Evolutionary conservation across 2,329 filamentous ascomycete species (phyloP), one percentile per base, ranked within the genome.

Genomic region (Clonostachys byssicola): DNA sequence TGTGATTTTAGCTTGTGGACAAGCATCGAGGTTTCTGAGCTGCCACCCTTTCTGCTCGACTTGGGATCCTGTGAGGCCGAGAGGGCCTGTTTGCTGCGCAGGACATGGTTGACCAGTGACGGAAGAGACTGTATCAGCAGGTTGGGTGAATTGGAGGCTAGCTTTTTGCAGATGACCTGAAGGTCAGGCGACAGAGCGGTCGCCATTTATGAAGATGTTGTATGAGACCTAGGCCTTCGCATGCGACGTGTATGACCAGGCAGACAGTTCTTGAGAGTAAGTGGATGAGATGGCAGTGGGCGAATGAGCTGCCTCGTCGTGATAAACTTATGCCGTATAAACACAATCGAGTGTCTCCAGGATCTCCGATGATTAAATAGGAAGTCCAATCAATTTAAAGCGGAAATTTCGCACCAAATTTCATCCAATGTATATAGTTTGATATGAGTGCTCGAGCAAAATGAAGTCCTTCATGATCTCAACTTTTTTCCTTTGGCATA

Each of bases 1-100:
- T 89, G 83, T 5, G 88, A 89, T 61, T 88, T 89, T 58, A 95
- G 75, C 62, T 88, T 92, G 66, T 95, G 89, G 2, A 94, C 77
- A 17, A 90, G 77, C n/a, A 86, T 72, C 1, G 83, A 70, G 40
- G 75, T 74, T 50, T 92, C 89, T 0, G 85, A 78, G 7, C 71
- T 68, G 51, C 77, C 80, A 48, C 81, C 74, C 56, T 85, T 86
- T 10, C 9, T 30, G 23, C 23, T 30, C 49, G 79, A 73, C 47
- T 80, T 78, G 42, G 77, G 75, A 46, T 83, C 80, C 34, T 80
- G 77, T 8, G 83, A 68, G 6, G 78, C 70, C 5, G 88, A 88
- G 35, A 95, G 73, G 30, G 87, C 63, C 36, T 68, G 68, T 50
- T 73, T 73, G 60, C 80, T 85, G 46, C 77, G 75, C 47, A 78